Conservation (phyloP, 2,329 filamentous ascomycete genomes). For the Venturia asperata region DNA sequence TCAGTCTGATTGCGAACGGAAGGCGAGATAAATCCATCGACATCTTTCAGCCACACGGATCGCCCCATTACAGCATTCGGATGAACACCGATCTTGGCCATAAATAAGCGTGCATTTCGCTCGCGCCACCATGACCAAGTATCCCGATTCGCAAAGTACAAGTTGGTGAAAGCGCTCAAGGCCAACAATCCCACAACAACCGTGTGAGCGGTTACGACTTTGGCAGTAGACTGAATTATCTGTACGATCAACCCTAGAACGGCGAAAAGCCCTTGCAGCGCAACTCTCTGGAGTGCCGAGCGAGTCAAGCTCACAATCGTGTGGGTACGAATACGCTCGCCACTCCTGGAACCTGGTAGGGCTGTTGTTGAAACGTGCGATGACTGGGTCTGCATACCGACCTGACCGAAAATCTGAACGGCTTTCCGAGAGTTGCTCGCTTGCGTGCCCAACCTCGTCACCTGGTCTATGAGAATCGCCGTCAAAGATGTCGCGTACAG, state of each 20-base stretch:
- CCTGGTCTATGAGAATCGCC: slow-evolving; percentile 70
- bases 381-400: slow-evolving; percentile 61
- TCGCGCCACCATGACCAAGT: slow-evolving; percentile 79
- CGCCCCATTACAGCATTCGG: slow-evolving; percentile 63
- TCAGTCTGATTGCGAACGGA: slow-evolving; percentile 26
- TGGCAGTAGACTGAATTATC: slow-evolving; percentile 52
- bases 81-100: slow-evolving; percentile 65
- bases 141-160: slow-evolving; percentile 66
- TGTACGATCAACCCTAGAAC: slow-evolving; percentile 72
- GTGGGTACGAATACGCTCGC: slow-evolving; percentile 8
- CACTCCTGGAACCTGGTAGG: slow-evolving; percentile 23
- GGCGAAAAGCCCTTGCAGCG: slow-evolving; percentile 34
- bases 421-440: slow-evolving; percentile 70
- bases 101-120: slow-evolving; percentile 69
- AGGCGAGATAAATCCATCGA: slow-evolving; percentile 52
- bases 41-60: slow-evolving; percentile 73
- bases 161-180: slow-evolving; percentile 64
- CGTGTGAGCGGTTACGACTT: slow-evolving; percentile 63
- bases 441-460: slow-evolving; percentile 56
- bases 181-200: slow-evolving; percentile 63
- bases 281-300: neutral
- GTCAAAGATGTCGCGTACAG: slow-evolving; percentile 67
- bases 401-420: slow-evolving; percentile 69
- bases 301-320: slow-evolving; percentile 8
- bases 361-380: slow-evolving; percentile 39